Conservation (phyloP, 2,329 filamentous ascomycete genomes). For the Penicillium thymicola region DNA sequence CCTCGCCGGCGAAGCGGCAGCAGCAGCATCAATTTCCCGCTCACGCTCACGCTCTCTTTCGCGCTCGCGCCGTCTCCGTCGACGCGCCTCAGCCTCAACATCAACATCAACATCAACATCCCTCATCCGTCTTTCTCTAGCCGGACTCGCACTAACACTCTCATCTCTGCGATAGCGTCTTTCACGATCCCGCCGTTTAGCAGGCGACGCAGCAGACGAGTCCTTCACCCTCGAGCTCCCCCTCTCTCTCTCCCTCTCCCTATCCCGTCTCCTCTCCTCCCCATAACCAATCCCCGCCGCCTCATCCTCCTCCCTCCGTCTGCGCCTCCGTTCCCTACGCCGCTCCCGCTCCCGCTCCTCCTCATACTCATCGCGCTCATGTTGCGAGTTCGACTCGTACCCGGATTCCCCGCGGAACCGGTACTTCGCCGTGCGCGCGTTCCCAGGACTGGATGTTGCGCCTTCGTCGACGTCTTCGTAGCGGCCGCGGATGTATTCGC, state of each 20-base stretch:
- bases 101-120: constrained; percentile 18
- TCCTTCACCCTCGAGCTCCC: constrained; percentile 34
- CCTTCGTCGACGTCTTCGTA: constrained; percentile 19
- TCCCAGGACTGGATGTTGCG: constrained; percentile 13
- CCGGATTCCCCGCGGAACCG: constrained; percentile 21
- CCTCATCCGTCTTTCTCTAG: constrained; percentile 20
- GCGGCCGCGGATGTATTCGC: constrained; percentile 19
- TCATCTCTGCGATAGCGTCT: constrained; percentile 26
- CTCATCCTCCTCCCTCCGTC: constrained; percentile 22
- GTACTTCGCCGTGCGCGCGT: constrained; percentile 16
- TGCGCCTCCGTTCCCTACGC: constrained; percentile 1
- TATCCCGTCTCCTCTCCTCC: constrained; percentile 13
- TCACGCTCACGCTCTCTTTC: constrained; percentile 8
- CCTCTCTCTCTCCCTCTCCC: constrained; percentile 19
- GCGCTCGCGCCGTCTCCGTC: constrained; percentile 24
- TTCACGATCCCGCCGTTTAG: constrained; percentile 35
- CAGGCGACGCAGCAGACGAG: constrained; percentile 37
- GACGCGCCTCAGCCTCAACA: constrained; percentile 25
- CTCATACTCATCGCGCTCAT: constrained; percentile 22
- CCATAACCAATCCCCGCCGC: constrained; percentile 18
- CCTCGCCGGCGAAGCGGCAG: constrained; percentile 17
- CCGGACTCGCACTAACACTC: constrained; percentile 27
- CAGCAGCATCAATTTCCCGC: constrained; percentile 15
- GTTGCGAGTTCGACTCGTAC: constrained; percentile 24
- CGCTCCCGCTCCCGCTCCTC: constrained; percentile 9